A percentile compares a stretch with the other conserved stretches of the same genome.
These are phyloP conservation scores for Dactylellina parvicollis DNA, from an alignment of 2,329 filamentous ascomycete species.

Conservation along the genomic window DNA sequence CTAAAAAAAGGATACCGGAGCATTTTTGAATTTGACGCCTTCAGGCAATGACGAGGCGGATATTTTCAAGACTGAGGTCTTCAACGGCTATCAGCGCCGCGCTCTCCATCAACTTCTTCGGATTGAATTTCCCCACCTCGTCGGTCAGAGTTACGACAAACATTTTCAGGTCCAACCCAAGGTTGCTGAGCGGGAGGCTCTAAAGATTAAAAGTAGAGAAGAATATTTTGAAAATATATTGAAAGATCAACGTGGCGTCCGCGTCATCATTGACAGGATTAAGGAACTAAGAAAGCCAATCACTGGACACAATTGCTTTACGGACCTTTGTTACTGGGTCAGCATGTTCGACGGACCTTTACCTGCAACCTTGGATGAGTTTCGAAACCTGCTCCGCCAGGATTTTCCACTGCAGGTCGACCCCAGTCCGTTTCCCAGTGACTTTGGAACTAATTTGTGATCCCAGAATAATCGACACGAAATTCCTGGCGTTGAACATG, in stretches of 20 bases:
- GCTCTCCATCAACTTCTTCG: conserved; percentile 74
- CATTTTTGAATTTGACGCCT: conserved; percentile 41
- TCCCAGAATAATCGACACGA: conserved; percentile 69
- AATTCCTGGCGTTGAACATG: conserved; percentile 67
- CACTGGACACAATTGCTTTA: conserved; percentile 73
- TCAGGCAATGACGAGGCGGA: too few relatives aligned
- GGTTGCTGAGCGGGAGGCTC: conserved; percentile 63
- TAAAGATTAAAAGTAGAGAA: conserved; percentile 57
- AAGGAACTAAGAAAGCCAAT: conserved; percentile 62
- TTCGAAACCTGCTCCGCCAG: conserved; percentile 65
- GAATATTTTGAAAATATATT: conserved; percentile 56
- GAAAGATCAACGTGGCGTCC: conserved; percentile 55
- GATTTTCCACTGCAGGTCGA: conserved; percentile 61
- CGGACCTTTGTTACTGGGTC: conserved; percentile 73
- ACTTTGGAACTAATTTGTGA: not conserved
- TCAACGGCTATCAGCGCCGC: conserved; percentile 72
- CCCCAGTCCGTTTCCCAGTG: not conserved
- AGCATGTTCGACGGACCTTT: conserved; percentile 70
- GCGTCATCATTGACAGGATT: conserved; percentile 56
- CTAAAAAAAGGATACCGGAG: not conserved
- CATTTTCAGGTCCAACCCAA: conserved; percentile 61
- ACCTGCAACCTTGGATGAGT: conserved; percentile 67
- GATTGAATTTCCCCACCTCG: conserved; percentile 67
- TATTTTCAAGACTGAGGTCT: too few relatives aligned
- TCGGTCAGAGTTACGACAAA: conserved; percentile 59